Percentiles rank a stretch among this genome's conserved stretches.
Evolutionary conservation across 768 basidiomycete genomes (phyloP).

Genomic region (Lentinus brumalis): DNA sequence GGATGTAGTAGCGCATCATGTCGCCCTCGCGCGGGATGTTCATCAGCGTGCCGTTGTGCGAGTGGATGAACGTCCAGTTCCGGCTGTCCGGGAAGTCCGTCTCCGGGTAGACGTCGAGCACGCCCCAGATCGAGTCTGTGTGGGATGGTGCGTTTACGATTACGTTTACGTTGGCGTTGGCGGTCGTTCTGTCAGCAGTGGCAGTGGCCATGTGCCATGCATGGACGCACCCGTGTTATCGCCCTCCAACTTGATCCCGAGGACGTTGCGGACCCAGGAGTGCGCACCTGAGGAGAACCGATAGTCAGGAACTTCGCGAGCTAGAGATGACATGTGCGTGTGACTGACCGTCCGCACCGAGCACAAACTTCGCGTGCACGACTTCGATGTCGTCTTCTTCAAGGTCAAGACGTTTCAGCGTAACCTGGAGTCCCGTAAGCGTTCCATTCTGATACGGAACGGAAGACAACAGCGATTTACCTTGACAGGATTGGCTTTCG

Average conservation of each 20-base stretch:
- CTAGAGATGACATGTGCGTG: background rate
- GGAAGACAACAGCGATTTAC: constrained; percentile 16
- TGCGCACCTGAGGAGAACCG: constrained; percentile 57
- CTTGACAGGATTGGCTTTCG: constrained; percentile 37
- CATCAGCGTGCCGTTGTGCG: constrained; percentile 52
- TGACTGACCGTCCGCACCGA: constrained; percentile 70
- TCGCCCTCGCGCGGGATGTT: constrained; percentile 54
- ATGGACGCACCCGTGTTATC: constrained; percentile 52
- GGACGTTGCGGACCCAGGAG: constrained; percentile 76
- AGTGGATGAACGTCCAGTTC: constrained; percentile 52
- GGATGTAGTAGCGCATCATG: constrained; percentile 52
- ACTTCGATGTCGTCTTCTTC: constrained; percentile 48
- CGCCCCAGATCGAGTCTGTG: constrained; percentile 78
- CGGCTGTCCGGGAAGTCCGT: constrained; percentile 61
- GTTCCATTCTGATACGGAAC: too few relatives aligned
- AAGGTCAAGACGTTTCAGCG: constrained; percentile 45
- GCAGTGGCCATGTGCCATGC: too few relatives aligned
- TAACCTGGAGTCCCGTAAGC: constrained; percentile 40
- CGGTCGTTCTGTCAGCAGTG: too few relatives aligned
- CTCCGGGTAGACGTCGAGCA: constrained; percentile 57
- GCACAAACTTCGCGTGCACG: constrained; percentile 71
- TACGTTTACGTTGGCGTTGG: background rate
- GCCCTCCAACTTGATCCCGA: constrained; percentile 74
- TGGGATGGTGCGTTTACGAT: constrained; percentile 34
- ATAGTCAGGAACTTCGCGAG: background rate